phyloP scores from a whole-genome alignment of 192 early-diverging fungal species.

The Spinellus fusiger region DNA sequence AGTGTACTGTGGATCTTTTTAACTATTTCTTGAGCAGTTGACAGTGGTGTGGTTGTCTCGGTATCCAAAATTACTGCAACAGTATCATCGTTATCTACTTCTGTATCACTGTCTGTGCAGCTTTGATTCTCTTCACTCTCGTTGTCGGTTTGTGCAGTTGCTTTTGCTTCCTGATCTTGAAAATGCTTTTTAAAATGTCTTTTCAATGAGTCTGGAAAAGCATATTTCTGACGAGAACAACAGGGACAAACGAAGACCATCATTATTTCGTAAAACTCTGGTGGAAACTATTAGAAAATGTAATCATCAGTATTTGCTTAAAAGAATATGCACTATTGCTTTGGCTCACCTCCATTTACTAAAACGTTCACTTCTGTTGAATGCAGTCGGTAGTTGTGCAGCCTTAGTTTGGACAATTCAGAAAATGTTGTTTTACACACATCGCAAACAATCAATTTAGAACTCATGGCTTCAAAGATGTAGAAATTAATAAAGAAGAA shows the following conservation, averaged over 20 bases:
- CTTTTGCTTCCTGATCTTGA: slow-evolving; percentile 9
- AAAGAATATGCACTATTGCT: slow-evolving; percentile 6
- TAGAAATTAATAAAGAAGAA: slow-evolving; percentile 10
- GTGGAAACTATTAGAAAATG: slow-evolving; percentile 10
- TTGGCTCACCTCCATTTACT: slow-evolving; percentile 11
- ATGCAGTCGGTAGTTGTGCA: slow-evolving; percentile 8
- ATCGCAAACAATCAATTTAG: slow-evolving; percentile 5
- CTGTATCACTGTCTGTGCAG: slow-evolving; percentile 9
- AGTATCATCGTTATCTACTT: slow-evolving; percentile 6
- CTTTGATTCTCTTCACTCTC: slow-evolving; percentile 8
- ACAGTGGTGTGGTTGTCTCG: slow-evolving; percentile 2
- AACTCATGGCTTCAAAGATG: slow-evolving; percentile 10
- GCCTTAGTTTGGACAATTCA: slow-evolving; percentile 10
- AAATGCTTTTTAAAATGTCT: slow-evolving; percentile 10
- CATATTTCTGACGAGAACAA: slow-evolving; percentile 9
- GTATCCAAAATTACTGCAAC: slow-evolving; percentile 1
- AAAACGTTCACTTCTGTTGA: slow-evolving; percentile 10
- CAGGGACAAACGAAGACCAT: slow-evolving; percentile 10
- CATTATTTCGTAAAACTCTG: slow-evolving; percentile 10
- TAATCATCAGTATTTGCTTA: slow-evolving; percentile 5
- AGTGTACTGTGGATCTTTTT: neutral
- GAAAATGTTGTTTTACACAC: slow-evolving; percentile 12
- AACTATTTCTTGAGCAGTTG: neutral
- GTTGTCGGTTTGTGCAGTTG: slow-evolving; percentile 9
- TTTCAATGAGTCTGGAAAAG: slow-evolving; percentile 11